phyloP scores from a whole-genome alignment of 352 stramenopile genomes.

The Globisporangium polare region DNA sequence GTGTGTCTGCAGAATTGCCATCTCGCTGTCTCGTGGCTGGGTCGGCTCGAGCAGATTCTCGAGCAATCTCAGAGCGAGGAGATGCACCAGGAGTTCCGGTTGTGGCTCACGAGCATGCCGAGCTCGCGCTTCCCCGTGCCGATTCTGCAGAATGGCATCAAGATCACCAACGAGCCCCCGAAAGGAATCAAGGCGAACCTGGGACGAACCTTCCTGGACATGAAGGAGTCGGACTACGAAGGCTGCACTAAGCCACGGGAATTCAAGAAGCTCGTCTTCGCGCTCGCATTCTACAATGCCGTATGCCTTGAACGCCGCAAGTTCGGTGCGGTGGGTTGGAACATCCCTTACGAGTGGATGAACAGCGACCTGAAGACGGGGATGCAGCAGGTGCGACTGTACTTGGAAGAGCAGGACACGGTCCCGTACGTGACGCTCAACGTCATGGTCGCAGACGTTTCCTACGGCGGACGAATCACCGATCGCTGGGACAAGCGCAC shows the following conservation, averaged over 20 bases:
- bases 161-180: slow-evolving; percentile 94
- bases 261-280: slow-evolving; percentile 92
- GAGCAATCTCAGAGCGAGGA: slow-evolving; percentile 66
- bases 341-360: slow-evolving; percentile 97
- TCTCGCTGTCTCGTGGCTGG: slow-evolving; percentile 89
- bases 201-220: slow-evolving; percentile 90
- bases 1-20: slow-evolving; percentile 95
- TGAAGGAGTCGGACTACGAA: slow-evolving; percentile 90
- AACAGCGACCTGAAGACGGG: slow-evolving; percentile 94
- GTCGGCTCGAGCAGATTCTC: slow-evolving; percentile 86
- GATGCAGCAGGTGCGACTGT: slow-evolving; percentile 90
- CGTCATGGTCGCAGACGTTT: slow-evolving; percentile 94
- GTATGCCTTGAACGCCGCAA: slow-evolving; percentile 93
- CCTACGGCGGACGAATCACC: slow-evolving; percentile 93
- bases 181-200: slow-evolving; percentile 92
- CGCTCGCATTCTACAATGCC: slow-evolving; percentile 93
- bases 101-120: slow-evolving; percentile 95
- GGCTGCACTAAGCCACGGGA: slow-evolving; percentile 78
- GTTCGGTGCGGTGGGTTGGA: slow-evolving; percentile 94
- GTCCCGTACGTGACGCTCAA: slow-evolving; percentile 94
- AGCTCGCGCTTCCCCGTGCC: slow-evolving; percentile 88
- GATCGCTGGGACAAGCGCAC: slow-evolving; percentile 94
- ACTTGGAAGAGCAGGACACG: slow-evolving; percentile 91
- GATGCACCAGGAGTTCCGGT: slow-evolving; percentile 86
- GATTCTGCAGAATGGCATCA: slow-evolving; percentile 94